These are phyloP conservation scores for Tremella yokohamensis DNA, from an alignment of 768 basidiomycete species.

Conservation along the genomic window DNA sequence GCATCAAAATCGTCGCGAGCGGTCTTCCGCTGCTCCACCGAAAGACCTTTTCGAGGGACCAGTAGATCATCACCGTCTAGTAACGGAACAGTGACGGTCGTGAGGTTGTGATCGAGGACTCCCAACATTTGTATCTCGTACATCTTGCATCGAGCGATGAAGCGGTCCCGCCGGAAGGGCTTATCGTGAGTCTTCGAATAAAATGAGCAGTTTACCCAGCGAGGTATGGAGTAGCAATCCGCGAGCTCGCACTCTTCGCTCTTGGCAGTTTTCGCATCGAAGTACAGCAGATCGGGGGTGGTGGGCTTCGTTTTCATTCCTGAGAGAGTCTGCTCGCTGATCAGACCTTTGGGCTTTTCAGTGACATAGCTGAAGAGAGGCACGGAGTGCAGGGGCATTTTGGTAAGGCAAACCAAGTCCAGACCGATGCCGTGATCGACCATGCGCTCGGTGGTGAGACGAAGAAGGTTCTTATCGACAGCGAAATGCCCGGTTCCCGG, in stretches of 20 bases:
- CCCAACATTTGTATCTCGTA: conserved; percentile 95
- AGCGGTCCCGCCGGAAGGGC: conserved; percentile 60
- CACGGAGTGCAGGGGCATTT: conserved; percentile 86
- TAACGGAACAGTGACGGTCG: conserved; percentile 77
- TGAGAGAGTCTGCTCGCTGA: conserved; percentile 13
- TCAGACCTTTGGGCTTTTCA: conserved; percentile 52
- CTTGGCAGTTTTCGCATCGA: conserved; percentile 30
- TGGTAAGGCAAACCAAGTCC: conserved; percentile 81
- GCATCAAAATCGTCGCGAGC: conserved; percentile 41
- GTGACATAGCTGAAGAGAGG: conserved; percentile 88
- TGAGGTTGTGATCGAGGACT: conserved; percentile 81
- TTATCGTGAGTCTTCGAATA: conserved; percentile 53
- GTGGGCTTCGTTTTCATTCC: conserved; percentile 45
- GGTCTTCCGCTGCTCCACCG: conserved; percentile 26
- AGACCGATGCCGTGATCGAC: conserved; percentile 88
- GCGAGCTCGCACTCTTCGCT: conserved; percentile 33
- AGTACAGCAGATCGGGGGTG: conserved; percentile 53
- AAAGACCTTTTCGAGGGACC: conserved; percentile 14
- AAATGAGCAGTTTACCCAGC: conserved; percentile 52
- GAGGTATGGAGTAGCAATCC: conserved; percentile 48
- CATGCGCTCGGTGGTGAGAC: conserved; percentile 88
- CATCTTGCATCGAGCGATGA: conserved; percentile 92
- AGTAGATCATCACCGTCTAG: conserved; percentile 36
- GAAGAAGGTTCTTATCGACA: conserved; percentile 81
- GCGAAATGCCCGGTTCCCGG: conserved; percentile 92